These are phyloP conservation scores for Cornus controversa DNA, from an alignment of 148 eudicot species.

Conservation along the genomic window DNA sequence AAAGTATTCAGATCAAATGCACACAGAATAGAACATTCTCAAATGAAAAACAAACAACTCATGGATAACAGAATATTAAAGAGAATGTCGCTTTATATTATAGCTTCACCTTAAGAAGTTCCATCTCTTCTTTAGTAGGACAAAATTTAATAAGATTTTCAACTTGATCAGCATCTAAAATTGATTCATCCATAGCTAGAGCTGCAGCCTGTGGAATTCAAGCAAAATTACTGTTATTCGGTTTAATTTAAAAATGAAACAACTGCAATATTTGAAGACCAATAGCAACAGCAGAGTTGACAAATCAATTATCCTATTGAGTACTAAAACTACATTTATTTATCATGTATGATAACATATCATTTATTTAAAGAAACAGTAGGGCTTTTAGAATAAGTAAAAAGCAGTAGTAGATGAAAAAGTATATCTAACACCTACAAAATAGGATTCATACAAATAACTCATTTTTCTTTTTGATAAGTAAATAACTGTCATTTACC, in stretches of 20 bases:
- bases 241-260: not conserved
- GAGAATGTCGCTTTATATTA: conserved; percentile 8
- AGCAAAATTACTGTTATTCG: conserved; percentile 8
- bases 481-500: not conserved
- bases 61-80: conserved; percentile 1
- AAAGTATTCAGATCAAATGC: not conserved
- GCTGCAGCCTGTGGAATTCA: conserved; percentile 69
- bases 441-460: not conserved
- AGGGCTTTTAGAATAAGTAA: not conserved
- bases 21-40: not conserved
- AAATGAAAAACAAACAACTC: not conserved
- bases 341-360: not conserved
- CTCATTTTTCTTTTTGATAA: too few relatives aligned
- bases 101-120: conserved; percentile 67
- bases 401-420: not conserved
- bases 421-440: too few relatives aligned
- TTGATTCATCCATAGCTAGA: conserved; percentile 85
- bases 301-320: not conserved
- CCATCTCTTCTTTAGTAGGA: conserved; percentile 99
- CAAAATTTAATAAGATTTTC: conserved; percentile 96
- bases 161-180: conserved; percentile 98
- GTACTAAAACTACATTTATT: not conserved
- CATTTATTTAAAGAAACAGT: not conserved
- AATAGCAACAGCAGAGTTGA: not conserved
- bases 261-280: not conserved